Conservation (phyloP, 176 grass and related monocot species). For the Carex myosuroides region DNA sequence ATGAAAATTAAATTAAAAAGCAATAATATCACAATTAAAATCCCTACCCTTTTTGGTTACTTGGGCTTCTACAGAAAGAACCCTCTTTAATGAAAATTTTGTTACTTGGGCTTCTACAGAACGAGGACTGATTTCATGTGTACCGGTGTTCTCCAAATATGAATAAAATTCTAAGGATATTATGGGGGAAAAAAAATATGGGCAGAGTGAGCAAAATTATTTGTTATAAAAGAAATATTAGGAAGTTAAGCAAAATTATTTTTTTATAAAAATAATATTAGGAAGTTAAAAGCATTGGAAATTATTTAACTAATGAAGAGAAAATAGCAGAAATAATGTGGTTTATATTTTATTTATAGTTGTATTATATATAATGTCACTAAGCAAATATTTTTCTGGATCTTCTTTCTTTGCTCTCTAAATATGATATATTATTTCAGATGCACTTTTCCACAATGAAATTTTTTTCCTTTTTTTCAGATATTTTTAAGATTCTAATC, state of each 20-base stretch:
- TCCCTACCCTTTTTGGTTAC: background rate
- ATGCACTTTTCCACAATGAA: background rate
- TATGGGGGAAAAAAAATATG: too few relatives aligned
- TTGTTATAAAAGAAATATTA: too few relatives aligned
- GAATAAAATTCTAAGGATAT: too few relatives aligned
- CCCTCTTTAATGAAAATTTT: background rate
- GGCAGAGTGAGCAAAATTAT: too few relatives aligned
- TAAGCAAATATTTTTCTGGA: background rate
- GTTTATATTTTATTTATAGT: background rate
- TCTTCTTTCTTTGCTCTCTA: background rate
- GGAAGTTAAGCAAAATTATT: too few relatives aligned
- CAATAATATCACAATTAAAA: background rate
- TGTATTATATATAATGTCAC: background rate
- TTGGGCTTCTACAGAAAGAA: too few relatives aligned
- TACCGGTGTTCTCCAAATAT: too few relatives aligned
- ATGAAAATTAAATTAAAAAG: background rate
- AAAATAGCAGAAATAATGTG: background rate
- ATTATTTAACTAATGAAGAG: background rate
- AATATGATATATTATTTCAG: background rate
- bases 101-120: background rate
- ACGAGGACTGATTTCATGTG: too few relatives aligned
- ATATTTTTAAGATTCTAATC: background rate
- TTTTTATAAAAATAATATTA: too few relatives aligned
- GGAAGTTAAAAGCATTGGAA: too few relatives aligned
- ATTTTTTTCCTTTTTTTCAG: background rate